phyloP scores from a whole-genome alignment of 768 basidiomycete species.

The Boletellus sp. region DNA sequence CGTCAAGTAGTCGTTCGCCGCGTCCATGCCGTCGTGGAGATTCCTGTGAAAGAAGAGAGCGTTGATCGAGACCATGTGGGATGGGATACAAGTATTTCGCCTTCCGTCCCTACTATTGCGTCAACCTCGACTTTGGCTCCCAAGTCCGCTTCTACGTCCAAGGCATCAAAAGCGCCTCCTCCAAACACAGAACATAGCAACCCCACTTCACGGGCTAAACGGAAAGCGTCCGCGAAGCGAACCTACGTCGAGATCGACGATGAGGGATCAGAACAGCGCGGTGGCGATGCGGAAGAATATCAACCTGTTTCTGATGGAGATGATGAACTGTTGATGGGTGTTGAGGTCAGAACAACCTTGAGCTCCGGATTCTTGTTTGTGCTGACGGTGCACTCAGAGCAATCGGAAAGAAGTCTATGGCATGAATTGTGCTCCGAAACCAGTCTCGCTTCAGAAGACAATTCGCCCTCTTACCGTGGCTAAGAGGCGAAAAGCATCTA shows the following conservation, averaged over 20 bases:
- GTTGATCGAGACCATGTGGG: conserved; percentile 36
- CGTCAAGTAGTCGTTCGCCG: conserved; percentile 48
- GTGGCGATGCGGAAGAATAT: conserved; percentile 8
- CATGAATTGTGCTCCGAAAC: conserved; percentile 25
- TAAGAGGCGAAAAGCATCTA: conserved; percentile 23
- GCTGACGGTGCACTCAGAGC: conserved; percentile 28
- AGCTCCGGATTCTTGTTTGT: not conserved
- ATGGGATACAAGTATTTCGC: conserved; percentile 1
- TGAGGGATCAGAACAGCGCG: conserved; percentile 20
- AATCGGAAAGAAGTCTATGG: conserved; percentile 38
- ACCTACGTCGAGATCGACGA: conserved; percentile 34
- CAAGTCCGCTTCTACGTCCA: conserved; percentile 3
- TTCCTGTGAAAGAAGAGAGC: conserved; percentile 64
- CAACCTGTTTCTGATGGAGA: conserved; percentile 41
- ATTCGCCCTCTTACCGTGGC: not conserved
- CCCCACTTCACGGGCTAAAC: conserved; percentile 14
- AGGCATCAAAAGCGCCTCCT: conserved; percentile 8
- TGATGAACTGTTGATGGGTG: conserved; percentile 60
- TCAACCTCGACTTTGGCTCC: conserved; percentile 14
- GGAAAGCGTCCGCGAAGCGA: conserved; percentile 23
- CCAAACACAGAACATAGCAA: conserved; percentile 2
- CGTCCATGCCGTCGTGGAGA: conserved; percentile 56
- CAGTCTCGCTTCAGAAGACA: conserved; percentile 4
- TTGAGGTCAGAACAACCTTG: conserved; percentile 41
- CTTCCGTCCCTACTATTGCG: conserved; percentile 10